phyloP scores from a whole-genome alignment of 1,284 basidiomycete genomes.

The Abortiporus biennis region DNA sequence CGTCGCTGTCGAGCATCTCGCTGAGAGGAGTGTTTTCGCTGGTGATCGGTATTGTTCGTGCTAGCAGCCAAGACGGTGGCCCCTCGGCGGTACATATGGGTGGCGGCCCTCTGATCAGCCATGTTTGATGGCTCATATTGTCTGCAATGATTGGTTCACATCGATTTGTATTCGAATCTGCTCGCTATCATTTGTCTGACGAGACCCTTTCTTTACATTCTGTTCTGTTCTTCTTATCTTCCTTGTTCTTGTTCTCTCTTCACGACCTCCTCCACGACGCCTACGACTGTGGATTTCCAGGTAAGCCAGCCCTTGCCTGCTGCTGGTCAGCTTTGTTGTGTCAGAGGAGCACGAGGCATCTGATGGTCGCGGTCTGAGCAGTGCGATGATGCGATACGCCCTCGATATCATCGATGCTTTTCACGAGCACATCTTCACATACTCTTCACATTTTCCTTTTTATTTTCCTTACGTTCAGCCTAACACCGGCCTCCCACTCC shows the following conservation, averaged over 20 bases:
- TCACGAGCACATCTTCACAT: background rate
- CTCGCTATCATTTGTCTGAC: background rate
- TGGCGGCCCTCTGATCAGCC: too few relatives aligned
- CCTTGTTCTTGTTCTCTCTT: background rate
- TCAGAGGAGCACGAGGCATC: background rate
- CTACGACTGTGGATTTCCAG: too few relatives aligned
- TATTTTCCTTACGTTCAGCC: slow-evolving; percentile 1
- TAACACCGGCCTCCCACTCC: slow-evolving; percentile 6
- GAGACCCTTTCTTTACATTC: background rate
- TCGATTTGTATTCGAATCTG: too few relatives aligned
- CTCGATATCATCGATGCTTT: background rate
- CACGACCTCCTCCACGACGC: background rate
- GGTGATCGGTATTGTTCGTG: too few relatives aligned
- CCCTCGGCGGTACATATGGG: too few relatives aligned
- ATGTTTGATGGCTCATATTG: too few relatives aligned
- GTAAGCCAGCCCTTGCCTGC: too few relatives aligned
- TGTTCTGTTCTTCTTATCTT: background rate
- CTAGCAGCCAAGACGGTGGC: too few relatives aligned
- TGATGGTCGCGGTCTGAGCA: background rate
- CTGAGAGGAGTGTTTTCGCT: too few relatives aligned
- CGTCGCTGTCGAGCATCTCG: too few relatives aligned
- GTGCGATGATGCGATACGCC: background rate
- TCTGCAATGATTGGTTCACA: too few relatives aligned
- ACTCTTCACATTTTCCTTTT: background rate
- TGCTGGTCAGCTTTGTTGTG: too few relatives aligned